Evolutionary conservation across 208 protist genomes (phyloP).

Genomic region (Leishmania aethiopica): DNA sequence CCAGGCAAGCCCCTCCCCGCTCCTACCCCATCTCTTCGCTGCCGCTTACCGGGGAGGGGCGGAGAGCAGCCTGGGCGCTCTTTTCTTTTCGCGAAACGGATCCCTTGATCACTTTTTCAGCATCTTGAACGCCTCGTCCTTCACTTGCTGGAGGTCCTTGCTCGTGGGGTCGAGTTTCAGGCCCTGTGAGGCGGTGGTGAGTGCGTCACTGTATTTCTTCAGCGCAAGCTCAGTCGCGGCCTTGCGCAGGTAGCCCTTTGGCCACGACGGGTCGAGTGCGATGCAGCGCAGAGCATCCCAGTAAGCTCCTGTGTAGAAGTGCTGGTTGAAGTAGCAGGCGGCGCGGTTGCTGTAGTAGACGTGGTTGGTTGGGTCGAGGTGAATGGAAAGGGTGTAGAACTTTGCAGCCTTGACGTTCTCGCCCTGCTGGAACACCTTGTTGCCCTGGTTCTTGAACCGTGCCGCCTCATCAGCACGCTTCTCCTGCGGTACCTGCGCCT

Average conservation of each 20-base stretch:
- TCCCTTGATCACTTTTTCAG: slow-evolving; percentile 34
- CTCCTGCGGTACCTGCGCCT: slow-evolving; percentile 46
- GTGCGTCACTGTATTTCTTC: slow-evolving; percentile 63
- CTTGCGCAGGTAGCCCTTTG: slow-evolving; percentile 94
- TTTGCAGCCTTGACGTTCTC: slow-evolving; percentile 92
- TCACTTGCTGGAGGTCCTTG: slow-evolving; percentile 65
- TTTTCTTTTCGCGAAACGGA: not conserved
- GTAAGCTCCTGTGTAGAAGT: slow-evolving; percentile 82
- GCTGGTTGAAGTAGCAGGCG: slow-evolving; percentile 90
- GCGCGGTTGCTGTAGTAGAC: slow-evolving; percentile 94
- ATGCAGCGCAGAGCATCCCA: slow-evolving; percentile 90
- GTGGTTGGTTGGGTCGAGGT: slow-evolving; percentile 82
- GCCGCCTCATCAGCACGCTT: slow-evolving; percentile 58
- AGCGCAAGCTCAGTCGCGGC: slow-evolving; percentile 74
- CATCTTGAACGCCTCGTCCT: slow-evolving; percentile 60
- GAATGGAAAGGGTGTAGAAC: slow-evolving; percentile 93
- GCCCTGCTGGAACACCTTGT: slow-evolving; percentile 85
- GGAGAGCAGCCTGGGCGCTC: too few relatives aligned
- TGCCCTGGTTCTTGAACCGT: slow-evolving; percentile 88
- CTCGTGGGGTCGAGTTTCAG: slow-evolving; percentile 70
- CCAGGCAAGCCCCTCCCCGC: not conserved
- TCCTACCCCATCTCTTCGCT: not conserved
- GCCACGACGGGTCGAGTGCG: slow-evolving; percentile 83
- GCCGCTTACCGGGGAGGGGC: too few relatives aligned
- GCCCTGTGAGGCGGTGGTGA: slow-evolving; percentile 59